These are phyloP conservation scores for Begonia loranthoides DNA, from an alignment of 306 rosid species.

Conservation along the genomic window DNA sequence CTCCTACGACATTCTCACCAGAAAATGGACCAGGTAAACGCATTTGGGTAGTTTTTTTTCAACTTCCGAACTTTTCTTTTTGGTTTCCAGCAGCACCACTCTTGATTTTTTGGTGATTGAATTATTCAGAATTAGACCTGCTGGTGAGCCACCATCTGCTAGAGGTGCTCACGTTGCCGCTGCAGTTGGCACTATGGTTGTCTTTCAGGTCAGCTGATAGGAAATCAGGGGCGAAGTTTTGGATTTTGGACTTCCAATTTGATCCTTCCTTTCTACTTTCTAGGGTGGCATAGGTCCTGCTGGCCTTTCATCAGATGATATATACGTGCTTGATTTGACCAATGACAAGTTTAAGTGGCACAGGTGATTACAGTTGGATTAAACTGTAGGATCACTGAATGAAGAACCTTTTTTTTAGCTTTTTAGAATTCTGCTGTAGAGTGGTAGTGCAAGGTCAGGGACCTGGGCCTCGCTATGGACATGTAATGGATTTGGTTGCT, in stretches of 20 bases:
- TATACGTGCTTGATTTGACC: constrained; percentile 76
- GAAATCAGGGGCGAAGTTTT: not conserved
- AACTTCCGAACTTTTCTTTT: constrained; percentile 14
- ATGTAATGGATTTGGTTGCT: constrained; percentile 98
- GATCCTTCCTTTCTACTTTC: constrained; percentile 10
- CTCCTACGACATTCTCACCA: constrained; percentile 65
- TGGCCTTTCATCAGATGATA: constrained; percentile 94
- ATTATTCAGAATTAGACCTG: constrained; percentile 60
- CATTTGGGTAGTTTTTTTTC: not conserved
- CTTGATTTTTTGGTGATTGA: constrained; percentile 13
- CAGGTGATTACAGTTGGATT: constrained; percentile 42
- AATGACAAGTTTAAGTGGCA: constrained; percentile 97
- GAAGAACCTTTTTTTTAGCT: constrained; percentile 6
- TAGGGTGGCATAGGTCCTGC: constrained; percentile 99
- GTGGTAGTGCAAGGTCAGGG: constrained; percentile 98
- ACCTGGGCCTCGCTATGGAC: constrained; percentile 98
- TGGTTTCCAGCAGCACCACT: constrained; percentile 11
- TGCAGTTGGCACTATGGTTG: constrained; percentile 97
- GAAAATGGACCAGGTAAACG: constrained; percentile 80
- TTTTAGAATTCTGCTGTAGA: constrained; percentile 31
- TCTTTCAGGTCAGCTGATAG: constrained; percentile 66
- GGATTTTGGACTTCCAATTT: constrained; percentile 1
- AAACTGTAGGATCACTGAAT: constrained; percentile 11
- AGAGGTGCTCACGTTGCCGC: constrained; percentile 98
- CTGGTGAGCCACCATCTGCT: constrained; percentile 97